A percentile compares a stretch with the other conserved stretches of the same genome.
phyloP scores from a whole-genome alignment of 2,329 filamentous ascomycete genomes.

The Cladosporium phlei region DNA sequence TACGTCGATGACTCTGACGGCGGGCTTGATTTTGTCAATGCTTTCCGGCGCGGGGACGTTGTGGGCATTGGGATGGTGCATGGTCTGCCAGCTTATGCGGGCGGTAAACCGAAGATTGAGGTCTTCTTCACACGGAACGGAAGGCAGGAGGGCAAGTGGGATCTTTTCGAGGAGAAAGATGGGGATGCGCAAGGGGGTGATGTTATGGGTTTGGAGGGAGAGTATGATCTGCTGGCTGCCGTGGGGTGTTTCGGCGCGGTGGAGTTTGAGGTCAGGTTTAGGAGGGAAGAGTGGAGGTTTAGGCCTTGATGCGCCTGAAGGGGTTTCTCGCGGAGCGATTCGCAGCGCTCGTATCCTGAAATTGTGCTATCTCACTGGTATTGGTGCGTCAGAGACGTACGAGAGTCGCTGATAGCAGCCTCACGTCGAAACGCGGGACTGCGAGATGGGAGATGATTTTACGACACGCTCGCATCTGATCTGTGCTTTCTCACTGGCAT shows the following conservation, averaged over 20 bases:
- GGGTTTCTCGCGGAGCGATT: background rate
- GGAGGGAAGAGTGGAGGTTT: slow-evolving; percentile 30
- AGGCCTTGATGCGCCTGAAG: slow-evolving; percentile 19
- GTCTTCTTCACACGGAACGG: slow-evolving; percentile 71
- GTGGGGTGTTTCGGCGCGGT: slow-evolving; percentile 67
- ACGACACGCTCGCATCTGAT: no score
- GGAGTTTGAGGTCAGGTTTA: slow-evolving; percentile 56
- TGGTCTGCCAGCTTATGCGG: slow-evolving; percentile 22
- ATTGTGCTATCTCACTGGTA: no score
- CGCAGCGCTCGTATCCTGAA: background rate
- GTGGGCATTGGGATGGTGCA: slow-evolving; percentile 70
- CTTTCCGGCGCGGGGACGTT: slow-evolving; percentile 61
- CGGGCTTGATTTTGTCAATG: slow-evolving; percentile 61
- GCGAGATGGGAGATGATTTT: no score
- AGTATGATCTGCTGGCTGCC: slow-evolving; percentile 65
- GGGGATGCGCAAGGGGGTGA: slow-evolving; percentile 54
- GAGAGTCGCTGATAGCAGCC: no score
- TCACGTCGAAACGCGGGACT: no score
- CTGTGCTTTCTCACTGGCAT: no score
- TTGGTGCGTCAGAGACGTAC: background rate
- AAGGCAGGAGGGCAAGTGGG: slow-evolving; percentile 56
- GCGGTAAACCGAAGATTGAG: slow-evolving; percentile 44
- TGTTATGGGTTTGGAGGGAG: slow-evolving; percentile 58
- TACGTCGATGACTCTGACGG: slow-evolving; percentile 73
- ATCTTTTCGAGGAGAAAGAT: slow-evolving; percentile 71